phyloP scores from a whole-genome alignment of 2,329 filamentous ascomycete species.

The Chrysosporium keratinophilum region DNA sequence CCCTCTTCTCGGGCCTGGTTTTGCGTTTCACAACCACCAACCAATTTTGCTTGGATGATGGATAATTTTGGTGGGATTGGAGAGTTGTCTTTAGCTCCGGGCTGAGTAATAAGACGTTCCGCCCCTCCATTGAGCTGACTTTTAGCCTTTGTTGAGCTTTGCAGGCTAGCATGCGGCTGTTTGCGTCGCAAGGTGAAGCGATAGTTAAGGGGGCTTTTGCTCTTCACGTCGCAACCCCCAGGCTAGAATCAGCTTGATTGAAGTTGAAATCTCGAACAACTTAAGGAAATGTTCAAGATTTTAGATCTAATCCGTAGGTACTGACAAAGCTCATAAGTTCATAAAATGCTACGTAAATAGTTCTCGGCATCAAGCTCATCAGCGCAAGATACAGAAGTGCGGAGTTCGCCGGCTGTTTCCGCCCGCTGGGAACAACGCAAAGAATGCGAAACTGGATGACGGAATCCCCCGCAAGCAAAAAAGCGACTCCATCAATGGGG shows the following conservation, averaged over 20 bases:
- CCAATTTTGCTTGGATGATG: neutral
- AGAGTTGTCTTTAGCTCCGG: neutral
- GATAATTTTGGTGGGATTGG: neutral
- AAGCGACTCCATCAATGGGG: no score
- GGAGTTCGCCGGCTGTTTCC: constrained; percentile 4
- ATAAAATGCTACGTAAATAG: no score
- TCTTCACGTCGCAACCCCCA: no score
- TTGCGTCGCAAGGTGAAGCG: no score
- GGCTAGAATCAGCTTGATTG: no score
- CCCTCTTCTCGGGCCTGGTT: neutral
- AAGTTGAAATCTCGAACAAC: no score
- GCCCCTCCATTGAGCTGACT: constrained; percentile 5
- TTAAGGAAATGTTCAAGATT: no score
- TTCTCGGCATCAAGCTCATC: no score
- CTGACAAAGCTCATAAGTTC: no score
- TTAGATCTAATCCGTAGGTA: no score
- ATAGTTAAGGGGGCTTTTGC: no score
- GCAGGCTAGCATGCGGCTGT: neutral
- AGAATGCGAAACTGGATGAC: neutral
- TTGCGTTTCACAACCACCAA: constrained; percentile 4
- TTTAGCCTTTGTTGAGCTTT: constrained; percentile 7
- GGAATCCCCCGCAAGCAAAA: neutral
- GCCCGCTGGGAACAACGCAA: neutral
- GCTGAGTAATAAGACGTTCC: constrained; percentile 6
- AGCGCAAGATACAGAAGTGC: neutral